phyloP scores from a whole-genome alignment of 176 grass and related monocot species.

The Ensete ventricosum region DNA sequence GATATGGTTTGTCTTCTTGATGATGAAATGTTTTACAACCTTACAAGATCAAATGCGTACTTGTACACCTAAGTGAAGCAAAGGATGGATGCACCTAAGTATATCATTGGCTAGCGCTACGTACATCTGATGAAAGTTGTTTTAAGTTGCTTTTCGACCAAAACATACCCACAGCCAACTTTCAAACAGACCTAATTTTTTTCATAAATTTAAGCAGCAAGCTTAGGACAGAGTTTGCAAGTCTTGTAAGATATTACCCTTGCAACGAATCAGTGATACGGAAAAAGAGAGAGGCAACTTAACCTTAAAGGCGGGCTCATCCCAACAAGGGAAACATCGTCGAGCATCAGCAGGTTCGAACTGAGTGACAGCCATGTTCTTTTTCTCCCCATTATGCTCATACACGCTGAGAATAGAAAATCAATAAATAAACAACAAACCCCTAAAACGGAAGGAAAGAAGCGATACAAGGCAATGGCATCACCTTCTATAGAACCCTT shows the following conservation, averaged over 20 bases:
- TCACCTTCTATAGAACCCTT: constrained; percentile 92
- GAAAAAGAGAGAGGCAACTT: background rate
- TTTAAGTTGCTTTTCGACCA: no score
- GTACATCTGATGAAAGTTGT: no score
- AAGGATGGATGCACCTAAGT: no score
- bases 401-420: background rate
- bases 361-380: constrained; percentile 89
- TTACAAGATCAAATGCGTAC: no score
- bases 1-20: no score
- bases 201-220: background rate
- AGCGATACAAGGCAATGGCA: background rate
- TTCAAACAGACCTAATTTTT: background rate
- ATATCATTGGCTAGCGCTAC: no score
- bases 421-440: constrained; percentile 3
- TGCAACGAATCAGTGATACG: constrained; percentile 6
- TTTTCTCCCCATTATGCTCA: constrained; percentile 46
- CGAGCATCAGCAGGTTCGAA: constrained; percentile 76
- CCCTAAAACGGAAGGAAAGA: background rate
- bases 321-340: constrained; percentile 88
- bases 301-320: constrained; percentile 89
- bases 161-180: no score
- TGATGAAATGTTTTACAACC: no score
- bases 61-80: no score
- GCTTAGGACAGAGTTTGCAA: no score
- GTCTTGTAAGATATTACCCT: background rate